Conservation (phyloP, 495 filamentous ascomycete species). For the Staphylotrichum tortipilum region DNA sequence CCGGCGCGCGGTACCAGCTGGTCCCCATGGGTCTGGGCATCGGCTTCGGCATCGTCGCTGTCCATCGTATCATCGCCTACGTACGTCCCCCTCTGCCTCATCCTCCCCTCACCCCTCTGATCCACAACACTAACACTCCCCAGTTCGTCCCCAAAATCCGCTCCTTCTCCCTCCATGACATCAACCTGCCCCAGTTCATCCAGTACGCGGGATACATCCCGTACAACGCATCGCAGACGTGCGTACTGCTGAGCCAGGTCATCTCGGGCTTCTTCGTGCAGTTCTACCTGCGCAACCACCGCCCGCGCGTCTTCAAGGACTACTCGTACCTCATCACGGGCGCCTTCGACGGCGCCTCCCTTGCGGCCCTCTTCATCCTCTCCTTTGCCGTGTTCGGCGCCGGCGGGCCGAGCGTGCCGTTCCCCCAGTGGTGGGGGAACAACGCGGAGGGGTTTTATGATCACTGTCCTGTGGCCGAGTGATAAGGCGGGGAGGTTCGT, state of each 20-base stretch:
- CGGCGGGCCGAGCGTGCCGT: constrained; percentile 25
- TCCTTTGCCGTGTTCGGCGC: constrained; percentile 53
- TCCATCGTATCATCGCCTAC: constrained; percentile 35
- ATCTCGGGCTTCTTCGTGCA: constrained; percentile 40
- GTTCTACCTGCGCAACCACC: constrained; percentile 43
- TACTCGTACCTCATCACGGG: constrained; percentile 50
- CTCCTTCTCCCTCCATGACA: constrained; percentile 26
- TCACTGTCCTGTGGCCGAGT: constrained; percentile 20
- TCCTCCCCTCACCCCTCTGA: background rate
- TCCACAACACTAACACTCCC: constrained; percentile 24
- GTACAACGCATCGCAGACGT: constrained; percentile 38
- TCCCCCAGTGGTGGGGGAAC: constrained; percentile 48
- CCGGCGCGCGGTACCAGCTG: constrained; percentile 28
- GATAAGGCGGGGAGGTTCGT: background rate
- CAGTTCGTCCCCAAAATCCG: constrained; percentile 36
- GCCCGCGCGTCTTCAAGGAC: constrained; percentile 45
- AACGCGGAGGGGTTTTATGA: constrained; percentile 28
- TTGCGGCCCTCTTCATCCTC: constrained; percentile 46
- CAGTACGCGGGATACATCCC: constrained; percentile 39
- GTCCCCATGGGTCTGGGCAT: constrained; percentile 41
- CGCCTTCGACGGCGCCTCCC: constrained; percentile 48
- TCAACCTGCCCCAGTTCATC: constrained; percentile 37
- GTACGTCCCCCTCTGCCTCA: constrained; percentile 16
- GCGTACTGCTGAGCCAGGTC: constrained; percentile 21
- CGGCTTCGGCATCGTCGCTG: constrained; percentile 30